phyloP scores from a whole-genome alignment of 305 asterid genomes.

The Fraxinus sp. region DNA sequence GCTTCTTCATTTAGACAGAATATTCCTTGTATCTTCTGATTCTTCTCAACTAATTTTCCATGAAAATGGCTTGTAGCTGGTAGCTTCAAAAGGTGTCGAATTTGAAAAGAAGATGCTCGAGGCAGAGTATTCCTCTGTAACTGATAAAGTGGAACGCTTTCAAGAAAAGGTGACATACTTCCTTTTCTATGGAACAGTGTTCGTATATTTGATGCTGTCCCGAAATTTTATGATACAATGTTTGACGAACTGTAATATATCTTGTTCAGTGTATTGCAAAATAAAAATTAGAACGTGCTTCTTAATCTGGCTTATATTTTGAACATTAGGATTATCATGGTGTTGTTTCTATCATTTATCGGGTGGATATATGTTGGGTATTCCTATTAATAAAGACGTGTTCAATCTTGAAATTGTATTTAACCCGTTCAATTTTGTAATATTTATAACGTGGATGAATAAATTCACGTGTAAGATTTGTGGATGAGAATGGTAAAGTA shows the following conservation, averaged over 20 bases:
- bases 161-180: slow-evolving; percentile 60
- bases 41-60: slow-evolving; percentile 22
- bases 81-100: slow-evolving; percentile 71
- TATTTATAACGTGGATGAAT: background rate
- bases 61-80: slow-evolving; percentile 44
- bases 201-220: background rate
- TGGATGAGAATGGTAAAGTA: background rate
- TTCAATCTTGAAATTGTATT: background rate
- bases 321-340: background rate
- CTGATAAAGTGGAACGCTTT: slow-evolving; percentile 74
- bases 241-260: background rate
- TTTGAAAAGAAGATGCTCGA: slow-evolving; percentile 77
- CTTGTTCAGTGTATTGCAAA: background rate
- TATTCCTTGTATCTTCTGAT: background rate
- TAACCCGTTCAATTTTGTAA: background rate
- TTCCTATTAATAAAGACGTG: background rate
- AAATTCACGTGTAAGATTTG: background rate
- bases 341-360: background rate
- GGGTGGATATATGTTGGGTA: background rate
- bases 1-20: slow-evolving; percentile 25
- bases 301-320: background rate
- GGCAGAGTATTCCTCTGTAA: slow-evolving; percentile 73
- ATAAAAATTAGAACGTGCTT: background rate
- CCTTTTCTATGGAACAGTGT: background rate
- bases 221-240: background rate